A percentile compares a stretch with the other conserved stretches of the same genome.
phyloP scores from a whole-genome alignment of 2,329 filamentous ascomycete genomes.

The Aspergillus sp. region DNA sequence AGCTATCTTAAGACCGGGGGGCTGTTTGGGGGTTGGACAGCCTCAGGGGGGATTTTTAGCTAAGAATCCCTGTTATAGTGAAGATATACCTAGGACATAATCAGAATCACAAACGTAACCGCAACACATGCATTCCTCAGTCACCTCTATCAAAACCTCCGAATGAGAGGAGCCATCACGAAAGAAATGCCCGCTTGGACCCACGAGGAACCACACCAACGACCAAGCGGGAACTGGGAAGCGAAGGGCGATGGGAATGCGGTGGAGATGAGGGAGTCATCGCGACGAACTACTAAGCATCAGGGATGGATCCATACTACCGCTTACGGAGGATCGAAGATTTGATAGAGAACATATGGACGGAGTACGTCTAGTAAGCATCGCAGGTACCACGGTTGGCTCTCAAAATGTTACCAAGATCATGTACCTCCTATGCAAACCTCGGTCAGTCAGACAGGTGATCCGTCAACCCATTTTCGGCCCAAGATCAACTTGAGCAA shows the following conservation, averaged over 20 bases:
- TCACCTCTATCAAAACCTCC: not conserved
- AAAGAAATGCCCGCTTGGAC: conserved; percentile 15
- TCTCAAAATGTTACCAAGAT: too few relatives aligned
- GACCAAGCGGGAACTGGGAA: conserved; percentile 3
- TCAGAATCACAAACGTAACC: too few relatives aligned
- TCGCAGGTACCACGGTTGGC: too few relatives aligned
- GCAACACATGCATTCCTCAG: not conserved
- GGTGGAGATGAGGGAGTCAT: conserved; percentile 4
- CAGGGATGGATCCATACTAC: not conserved
- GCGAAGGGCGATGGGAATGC: conserved; percentile 3
- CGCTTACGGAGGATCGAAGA: not conserved
- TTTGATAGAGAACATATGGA: too few relatives aligned
- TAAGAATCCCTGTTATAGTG: too few relatives aligned
- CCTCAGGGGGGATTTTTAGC: not conserved
- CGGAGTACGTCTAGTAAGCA: too few relatives aligned
- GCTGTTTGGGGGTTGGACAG: not conserved
- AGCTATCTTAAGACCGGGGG: not conserved
- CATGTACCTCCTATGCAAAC: too few relatives aligned
- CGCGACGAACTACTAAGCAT: conserved; percentile 1
- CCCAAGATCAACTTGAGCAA: too few relatives aligned
- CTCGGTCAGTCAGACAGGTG: too few relatives aligned
- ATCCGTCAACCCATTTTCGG: too few relatives aligned
- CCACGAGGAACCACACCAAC: conserved; percentile 14
- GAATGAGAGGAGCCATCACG: not conserved
- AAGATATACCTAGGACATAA: too few relatives aligned